Conservation (phyloP, 73 alveolate species). For the Breviolum minutum region DNA sequence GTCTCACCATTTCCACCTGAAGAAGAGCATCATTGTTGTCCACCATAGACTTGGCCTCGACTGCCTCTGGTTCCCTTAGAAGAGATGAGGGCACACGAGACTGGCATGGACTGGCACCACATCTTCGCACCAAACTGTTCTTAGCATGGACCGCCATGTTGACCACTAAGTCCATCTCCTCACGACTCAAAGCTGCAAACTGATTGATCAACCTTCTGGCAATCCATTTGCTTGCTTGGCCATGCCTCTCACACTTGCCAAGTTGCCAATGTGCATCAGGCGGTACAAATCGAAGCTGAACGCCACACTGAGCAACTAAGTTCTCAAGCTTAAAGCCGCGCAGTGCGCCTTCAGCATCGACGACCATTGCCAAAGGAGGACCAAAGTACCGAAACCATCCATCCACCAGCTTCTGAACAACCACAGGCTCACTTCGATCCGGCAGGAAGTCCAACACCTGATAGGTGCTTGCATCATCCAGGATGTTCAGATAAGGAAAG, state of each 20-base stretch:
- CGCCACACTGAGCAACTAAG: background rate
- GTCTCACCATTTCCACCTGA: background rate
- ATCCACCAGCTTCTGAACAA: background rate
- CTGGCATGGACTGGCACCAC: background rate
- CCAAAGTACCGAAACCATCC: slow-evolving; percentile 41
- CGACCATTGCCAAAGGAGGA: background rate
- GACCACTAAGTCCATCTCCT: background rate
- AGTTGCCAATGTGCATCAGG: slow-evolving; percentile 33
- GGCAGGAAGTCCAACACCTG: background rate
- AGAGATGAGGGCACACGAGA: background rate
- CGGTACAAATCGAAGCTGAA: background rate
- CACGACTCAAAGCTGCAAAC: background rate
- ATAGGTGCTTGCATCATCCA: slow-evolving; percentile 27
- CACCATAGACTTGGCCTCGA: slow-evolving; percentile 29
- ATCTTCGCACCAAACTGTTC: background rate
- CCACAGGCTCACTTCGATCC: background rate
- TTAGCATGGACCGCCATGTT: background rate
- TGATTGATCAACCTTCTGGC: background rate
- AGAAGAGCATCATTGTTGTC: background rate
- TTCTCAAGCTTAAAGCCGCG: background rate
- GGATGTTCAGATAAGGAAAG: background rate
- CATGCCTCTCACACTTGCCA: slow-evolving; percentile 10
- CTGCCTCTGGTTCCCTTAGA: background rate
- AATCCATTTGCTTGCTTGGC: background rate
- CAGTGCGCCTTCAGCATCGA: slow-evolving; percentile 35